phyloP scores from a whole-genome alignment of 768 basidiomycete species.

The Inosperma sp. region DNA sequence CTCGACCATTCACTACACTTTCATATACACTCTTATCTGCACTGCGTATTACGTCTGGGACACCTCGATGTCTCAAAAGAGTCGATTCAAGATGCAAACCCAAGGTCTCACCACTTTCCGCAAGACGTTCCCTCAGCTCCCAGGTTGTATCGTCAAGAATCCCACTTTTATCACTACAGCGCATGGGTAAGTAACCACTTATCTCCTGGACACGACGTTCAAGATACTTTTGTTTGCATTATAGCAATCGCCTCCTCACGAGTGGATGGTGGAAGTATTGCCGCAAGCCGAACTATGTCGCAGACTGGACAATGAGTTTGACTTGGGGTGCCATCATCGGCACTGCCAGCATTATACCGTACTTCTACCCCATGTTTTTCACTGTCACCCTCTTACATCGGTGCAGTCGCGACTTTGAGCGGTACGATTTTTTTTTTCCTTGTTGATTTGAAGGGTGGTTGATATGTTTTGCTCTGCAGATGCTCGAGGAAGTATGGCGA shows the following conservation, averaged over 20 bases:
- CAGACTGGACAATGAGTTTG: constrained; percentile 84
- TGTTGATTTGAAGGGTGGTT: neutral
- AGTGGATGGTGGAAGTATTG: constrained; percentile 94
- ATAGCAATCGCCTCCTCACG: constrained; percentile 82
- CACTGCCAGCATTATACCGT: constrained; percentile 76
- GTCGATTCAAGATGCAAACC: constrained; percentile 95
- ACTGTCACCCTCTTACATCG: constrained; percentile 89
- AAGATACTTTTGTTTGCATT: neutral
- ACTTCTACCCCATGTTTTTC: constrained; percentile 97
- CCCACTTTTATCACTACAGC: constrained; percentile 91
- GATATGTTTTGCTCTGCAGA: constrained; percentile 31
- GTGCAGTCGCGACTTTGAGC: constrained; percentile 90
- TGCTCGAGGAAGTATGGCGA: constrained; percentile 90
- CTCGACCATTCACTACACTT: constrained; percentile 67
- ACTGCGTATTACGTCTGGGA: constrained; percentile 92
- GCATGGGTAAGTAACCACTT: constrained; percentile 66
- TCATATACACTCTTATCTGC: constrained; percentile 71
- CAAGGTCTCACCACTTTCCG: constrained; percentile 83
- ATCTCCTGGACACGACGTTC: neutral
- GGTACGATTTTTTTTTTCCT: constrained; percentile 39
- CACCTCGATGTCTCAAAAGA: constrained; percentile 94
- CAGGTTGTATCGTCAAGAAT: constrained; percentile 75
- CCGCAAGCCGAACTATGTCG: constrained; percentile 95
- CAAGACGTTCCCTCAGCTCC: constrained; percentile 91
- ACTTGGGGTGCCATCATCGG: constrained; percentile 83